Conservation (phyloP, 768 basidiomycete species). For the Lactarius akahatsu region DNA sequence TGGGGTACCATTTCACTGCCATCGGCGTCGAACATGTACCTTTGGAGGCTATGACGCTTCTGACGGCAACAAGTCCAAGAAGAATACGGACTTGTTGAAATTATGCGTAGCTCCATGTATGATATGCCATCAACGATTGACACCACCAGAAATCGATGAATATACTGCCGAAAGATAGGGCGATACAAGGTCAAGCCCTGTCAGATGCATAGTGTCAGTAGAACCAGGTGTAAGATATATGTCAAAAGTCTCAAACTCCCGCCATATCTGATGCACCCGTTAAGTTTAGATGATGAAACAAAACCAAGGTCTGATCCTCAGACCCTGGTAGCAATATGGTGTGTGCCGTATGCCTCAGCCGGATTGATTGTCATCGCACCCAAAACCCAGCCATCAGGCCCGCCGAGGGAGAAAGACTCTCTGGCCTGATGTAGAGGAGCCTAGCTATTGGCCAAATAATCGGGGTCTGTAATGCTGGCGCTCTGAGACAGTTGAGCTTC, state of each 20-base stretch:
- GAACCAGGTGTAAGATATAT: background rate
- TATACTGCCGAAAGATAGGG: conserved; percentile 60
- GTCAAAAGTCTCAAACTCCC: conserved; percentile 52
- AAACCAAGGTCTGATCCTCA: background rate
- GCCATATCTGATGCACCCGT: conserved; percentile 58
- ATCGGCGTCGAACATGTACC: conserved; percentile 56
- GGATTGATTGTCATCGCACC: conserved; percentile 65
- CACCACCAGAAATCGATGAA: conserved; percentile 59
- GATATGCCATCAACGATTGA: conserved; percentile 70
- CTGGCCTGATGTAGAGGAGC: conserved; percentile 55
- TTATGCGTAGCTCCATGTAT: conserved; percentile 70
- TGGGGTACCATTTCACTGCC: conserved; percentile 60
- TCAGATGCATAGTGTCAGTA: background rate
- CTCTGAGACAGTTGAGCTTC: conserved; percentile 30
- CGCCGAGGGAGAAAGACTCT: conserved; percentile 55
- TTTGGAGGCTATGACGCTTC: conserved; percentile 30
- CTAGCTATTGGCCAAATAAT: conserved; percentile 52
- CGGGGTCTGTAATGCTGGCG: conserved; percentile 41
- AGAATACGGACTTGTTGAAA: too few relatives aligned
- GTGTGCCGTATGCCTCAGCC: conserved; percentile 67
- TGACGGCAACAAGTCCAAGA: background rate
- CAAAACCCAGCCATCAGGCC: conserved; percentile 61
- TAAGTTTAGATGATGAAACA: background rate
- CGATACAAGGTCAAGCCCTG: conserved; percentile 45
- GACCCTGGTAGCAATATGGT: conserved; percentile 68